Evolutionary conservation across 1,284 basidiomycete genomes (phyloP), one percentile per base, ranked within the genome.

Genomic region (Pseudozyma tsukubaensis): DNA sequence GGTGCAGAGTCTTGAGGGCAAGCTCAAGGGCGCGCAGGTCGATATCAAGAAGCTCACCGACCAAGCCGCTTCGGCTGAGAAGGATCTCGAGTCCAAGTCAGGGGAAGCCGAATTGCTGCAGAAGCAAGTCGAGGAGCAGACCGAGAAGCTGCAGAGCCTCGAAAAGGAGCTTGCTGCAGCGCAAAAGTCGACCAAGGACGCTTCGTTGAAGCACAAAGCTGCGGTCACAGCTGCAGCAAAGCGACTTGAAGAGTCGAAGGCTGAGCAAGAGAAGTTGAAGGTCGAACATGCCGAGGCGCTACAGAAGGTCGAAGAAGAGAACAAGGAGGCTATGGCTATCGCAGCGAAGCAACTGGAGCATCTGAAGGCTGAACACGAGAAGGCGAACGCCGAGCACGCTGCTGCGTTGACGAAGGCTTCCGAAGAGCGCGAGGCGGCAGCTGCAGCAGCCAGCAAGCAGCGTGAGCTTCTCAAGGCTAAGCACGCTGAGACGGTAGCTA

Each of bases 101-200:
- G 58, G 59, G 14, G 47, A 71, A 37, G 13, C 64, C 39, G 50
- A 51, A 13, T 21, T 32, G 16, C 49, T 66, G 18, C 40, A 58
- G 37, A 57, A 64, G 50, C 58, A 72, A 42, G 35, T 55, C 5
- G 58, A 69, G 8, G 52, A 62, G 40, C 50, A 52, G 13, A 49
- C 55, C 3, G 42, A 54, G 9, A 55, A 58, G 53, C 18, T 62
- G 44, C 54, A 59, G 54, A 9, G 40, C 1, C 61, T 64, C n/a
- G 59, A 54, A 34, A 76, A 68, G 50, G 66, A 72, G 10, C 34
- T 67, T 4, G 61, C 67, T 19, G 51, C 72, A 10, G 59, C 66
- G n/a, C 44, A 75, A 45, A 61, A 73, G 52, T 54, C 59, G 37
- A 16, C 57, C n/a, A 59, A 54, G 50, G 60, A 54, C 34, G 64